These are phyloP conservation scores for Trichoderma aggressivum DNA, from an alignment of 2,329 filamentous ascomycete species.

Conservation along the genomic window DNA sequence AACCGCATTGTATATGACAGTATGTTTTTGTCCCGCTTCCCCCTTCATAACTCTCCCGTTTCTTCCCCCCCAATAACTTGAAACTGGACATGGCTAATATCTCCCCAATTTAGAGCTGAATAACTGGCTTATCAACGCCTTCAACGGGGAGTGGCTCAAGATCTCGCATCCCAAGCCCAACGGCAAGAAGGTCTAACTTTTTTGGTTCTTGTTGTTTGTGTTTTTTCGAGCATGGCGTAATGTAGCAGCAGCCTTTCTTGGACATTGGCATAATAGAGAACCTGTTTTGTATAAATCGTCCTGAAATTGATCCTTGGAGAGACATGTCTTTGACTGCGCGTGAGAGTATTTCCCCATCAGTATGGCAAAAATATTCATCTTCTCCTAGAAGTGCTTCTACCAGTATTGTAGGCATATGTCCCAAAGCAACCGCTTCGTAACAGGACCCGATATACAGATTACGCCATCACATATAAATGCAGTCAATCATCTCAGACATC, in stretches of 20 bases:
- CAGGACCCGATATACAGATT: too few relatives aligned
- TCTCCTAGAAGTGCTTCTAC: neutral
- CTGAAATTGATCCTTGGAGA: neutral
- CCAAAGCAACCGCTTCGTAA: neutral
- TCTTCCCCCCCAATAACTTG: neutral
- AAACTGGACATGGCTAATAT: neutral
- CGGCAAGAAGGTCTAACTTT: slow-evolving; percentile 23
- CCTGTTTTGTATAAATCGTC: too few relatives aligned
- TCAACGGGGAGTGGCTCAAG: slow-evolving; percentile 91
- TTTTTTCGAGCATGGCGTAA: neutral
- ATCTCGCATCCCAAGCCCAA: slow-evolving; percentile 49
- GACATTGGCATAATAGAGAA: neutral
- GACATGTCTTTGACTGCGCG: neutral
- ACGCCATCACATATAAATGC: neutral
- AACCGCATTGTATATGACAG: slow-evolving; percentile 90
- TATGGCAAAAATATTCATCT: neutral
- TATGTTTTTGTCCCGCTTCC: slow-evolving; percentile 46
- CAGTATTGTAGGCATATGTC: neutral
- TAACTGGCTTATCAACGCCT: slow-evolving; percentile 94
- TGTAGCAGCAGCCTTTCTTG: neutral
- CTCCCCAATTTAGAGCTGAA: slow-evolving; percentile 56
- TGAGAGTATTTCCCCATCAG: too few relatives aligned
- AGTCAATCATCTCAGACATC: neutral
- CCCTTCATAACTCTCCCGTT: neutral
- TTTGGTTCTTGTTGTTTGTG: neutral